These are phyloP conservation scores for Ajuga reptans DNA, from an alignment of 305 asterid species.

Conservation along the genomic window DNA sequence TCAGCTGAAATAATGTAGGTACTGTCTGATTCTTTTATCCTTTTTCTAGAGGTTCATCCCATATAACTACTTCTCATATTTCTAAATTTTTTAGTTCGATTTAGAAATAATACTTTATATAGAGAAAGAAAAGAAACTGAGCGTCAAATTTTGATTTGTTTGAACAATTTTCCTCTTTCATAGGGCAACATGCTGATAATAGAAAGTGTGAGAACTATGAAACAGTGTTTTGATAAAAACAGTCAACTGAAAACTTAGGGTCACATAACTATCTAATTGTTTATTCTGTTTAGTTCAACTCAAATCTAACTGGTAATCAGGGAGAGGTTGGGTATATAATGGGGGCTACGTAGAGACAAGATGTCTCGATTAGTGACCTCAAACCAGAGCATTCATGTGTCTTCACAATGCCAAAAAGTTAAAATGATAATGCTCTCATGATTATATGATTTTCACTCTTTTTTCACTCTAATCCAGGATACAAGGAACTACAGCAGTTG, in stretches of 20 bases:
- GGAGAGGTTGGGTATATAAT: neutral
- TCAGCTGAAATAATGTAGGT: constrained; percentile 79
- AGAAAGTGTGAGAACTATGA: no score
- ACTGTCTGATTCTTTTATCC: constrained; percentile 21
- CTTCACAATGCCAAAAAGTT: neutral
- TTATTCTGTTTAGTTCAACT: neutral
- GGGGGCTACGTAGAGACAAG: neutral
- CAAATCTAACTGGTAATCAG: neutral
- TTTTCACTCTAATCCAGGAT: constrained; percentile 37
- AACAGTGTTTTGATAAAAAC: no score
- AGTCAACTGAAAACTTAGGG: no score
- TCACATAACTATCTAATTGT: no score
- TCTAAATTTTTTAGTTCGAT: constrained; percentile 1
- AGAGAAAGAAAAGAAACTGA: no score
- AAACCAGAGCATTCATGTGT: neutral
- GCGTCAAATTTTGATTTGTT: no score
- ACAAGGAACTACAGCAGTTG: constrained; percentile 84
- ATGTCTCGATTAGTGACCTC: neutral
- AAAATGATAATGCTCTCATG: neutral
- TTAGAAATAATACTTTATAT: no score
- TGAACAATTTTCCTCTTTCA: no score
- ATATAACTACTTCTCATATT: neutral
- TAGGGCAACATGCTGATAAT: no score
- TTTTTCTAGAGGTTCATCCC: constrained; percentile 9
- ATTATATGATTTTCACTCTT: neutral